Conservation (phyloP, 257 asterid species). For the Echium plantagineum region DNA sequence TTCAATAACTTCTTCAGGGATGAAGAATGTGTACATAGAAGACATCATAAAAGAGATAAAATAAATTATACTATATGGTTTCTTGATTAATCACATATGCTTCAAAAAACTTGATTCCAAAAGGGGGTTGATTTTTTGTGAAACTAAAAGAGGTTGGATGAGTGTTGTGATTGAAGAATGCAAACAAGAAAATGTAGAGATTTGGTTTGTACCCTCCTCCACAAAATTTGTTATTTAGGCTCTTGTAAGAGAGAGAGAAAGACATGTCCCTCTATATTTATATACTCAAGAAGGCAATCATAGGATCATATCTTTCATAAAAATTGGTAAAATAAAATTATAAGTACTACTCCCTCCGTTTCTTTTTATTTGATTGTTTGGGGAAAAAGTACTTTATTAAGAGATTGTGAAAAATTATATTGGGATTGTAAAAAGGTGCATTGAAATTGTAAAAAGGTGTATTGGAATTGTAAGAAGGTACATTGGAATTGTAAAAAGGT, state of each 20-base stretch:
- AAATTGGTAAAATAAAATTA: no score
- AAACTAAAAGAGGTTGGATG: neutral
- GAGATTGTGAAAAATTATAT: no score
- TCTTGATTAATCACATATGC: neutral
- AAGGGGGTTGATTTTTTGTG: neutral
- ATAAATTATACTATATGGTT: neutral
- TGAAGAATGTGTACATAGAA: conserved; percentile 29
- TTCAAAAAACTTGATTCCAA: neutral
- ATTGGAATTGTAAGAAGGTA: no score
- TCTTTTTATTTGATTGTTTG: no score
- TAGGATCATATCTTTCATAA: no score
- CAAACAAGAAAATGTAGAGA: conserved; percentile 5
- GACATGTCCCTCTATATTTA: neutral
- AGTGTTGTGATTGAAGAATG: neutral
- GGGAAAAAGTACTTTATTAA: no score
- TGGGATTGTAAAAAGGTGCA: no score
- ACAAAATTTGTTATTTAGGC: conserved; percentile 5
- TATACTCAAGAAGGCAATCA: no score
- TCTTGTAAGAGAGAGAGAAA: neutral
- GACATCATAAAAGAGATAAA: conserved; percentile 18
- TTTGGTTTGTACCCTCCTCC: conserved; percentile 1
- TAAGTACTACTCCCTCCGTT: no score
- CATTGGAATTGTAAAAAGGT: no score
- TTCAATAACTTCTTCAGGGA: conserved; percentile 41
- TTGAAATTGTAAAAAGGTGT: no score